Evolutionary conservation across 2,329 filamentous ascomycete species (phyloP), one percentile per base, ranked within the genome.

Genomic region (Apiospora kogelbergensis): DNA sequence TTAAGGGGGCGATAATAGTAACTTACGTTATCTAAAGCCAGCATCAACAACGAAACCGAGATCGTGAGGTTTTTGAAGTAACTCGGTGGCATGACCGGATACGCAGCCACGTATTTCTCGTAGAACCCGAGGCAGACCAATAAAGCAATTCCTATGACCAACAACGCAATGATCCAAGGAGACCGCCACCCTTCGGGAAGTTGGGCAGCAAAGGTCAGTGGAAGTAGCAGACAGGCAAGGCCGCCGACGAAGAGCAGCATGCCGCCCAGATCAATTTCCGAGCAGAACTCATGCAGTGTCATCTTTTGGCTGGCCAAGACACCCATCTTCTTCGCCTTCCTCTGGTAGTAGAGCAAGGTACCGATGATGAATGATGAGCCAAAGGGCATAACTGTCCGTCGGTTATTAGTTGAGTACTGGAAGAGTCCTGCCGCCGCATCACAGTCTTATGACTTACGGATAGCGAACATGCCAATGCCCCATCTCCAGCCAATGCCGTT

Each of bases 391-490:
- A 88, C 53, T 60, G 9, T n/a, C 3, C 5, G 3, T 6, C 6
- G 1, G 17, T n/a, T 4, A 13, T 6, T 33, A 10, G 11, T 13
- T 3, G 3, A 9, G 11, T n/a, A 2, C 13, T n/a, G 15, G 26
- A 33, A 57, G 2, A 2, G 1, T 5, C n/a, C 22, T 9, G 15
- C 11, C 2, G 6, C 3, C 6, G 2, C 7, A 1, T 13, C n/a
- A 48, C 4, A 57, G 26, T 7, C 5, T 6, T n/a, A n/a, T 37
- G 0, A 37, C 53, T 60, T 60, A 60, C 53, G 78, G 67, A 89
- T 83, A 11, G 85, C 84, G 78, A 87, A 84, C 74, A 89, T 86
- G 20, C 84, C 87, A 70, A 87, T 86, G 7, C 87, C 87, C 86
- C 86, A 88, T 72, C 85, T 79, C 86, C 86, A 88, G 15, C 78